Percentiles rank a stretch among this genome's conserved stretches.
Conservation (phyloP, 2,329 filamentous ascomycete species). For the Ascochyta fabae region DNA sequence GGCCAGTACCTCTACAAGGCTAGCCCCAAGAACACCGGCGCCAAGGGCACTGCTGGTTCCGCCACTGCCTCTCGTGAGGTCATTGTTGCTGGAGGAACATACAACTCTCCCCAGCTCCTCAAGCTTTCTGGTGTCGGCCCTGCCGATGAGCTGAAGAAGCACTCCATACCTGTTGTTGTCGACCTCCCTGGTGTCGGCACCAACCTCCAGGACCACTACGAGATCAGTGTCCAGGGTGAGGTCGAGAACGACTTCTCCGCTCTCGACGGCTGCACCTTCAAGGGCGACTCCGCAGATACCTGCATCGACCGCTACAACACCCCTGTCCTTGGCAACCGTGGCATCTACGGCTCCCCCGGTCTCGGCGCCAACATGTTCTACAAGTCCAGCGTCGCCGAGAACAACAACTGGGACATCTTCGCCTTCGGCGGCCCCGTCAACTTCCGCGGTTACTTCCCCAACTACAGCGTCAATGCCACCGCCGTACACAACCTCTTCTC, state of each 20-base stretch:
- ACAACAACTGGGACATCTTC: constrained; percentile 61
- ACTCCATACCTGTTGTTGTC: constrained; percentile 61
- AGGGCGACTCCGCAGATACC: constrained; percentile 50
- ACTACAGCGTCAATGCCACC: constrained; percentile 60
- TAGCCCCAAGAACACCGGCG: constrained; percentile 43
- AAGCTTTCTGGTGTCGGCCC: constrained; percentile 68
- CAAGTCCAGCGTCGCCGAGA: constrained; percentile 52
- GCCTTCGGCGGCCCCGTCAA: constrained; percentile 62
- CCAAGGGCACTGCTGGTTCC: constrained; percentile 47
- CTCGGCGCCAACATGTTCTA: constrained; percentile 58
- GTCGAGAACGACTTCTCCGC: constrained; percentile 45
- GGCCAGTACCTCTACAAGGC: constrained; percentile 53
- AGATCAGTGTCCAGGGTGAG: constrained; percentile 56
- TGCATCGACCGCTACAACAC: constrained; percentile 55
- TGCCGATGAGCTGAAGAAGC: constrained; percentile 57
- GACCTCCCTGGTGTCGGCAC: constrained; percentile 68
- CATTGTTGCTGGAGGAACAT: constrained; percentile 57
- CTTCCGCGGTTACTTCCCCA: constrained; percentile 64
- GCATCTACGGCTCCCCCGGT: constrained; percentile 58
- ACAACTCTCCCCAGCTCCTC: constrained; percentile 70
- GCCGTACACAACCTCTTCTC: constrained; percentile 56
- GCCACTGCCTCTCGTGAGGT: constrained; percentile 41
- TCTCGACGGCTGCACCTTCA: constrained; percentile 52
- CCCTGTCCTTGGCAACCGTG: constrained; percentile 53
- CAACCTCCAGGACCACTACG: constrained; percentile 69